Evolutionary conservation across 2,329 filamentous ascomycete genomes (phyloP), one percentile per base, ranked within the genome.

Genomic region (Exophiala alcalophila): DNA sequence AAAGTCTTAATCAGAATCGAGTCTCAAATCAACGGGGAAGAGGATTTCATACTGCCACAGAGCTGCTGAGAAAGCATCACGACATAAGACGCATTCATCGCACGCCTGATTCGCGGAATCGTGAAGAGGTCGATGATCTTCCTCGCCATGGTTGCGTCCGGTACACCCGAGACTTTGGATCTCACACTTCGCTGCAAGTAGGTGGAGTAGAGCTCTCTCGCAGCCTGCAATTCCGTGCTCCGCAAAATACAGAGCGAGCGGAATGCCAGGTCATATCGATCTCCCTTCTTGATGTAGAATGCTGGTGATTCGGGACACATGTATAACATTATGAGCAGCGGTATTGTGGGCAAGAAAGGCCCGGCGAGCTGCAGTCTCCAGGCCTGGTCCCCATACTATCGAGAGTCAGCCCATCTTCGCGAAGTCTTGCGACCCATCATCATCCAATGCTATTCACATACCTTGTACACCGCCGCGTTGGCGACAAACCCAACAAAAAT

Each of bases 401-500:
- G 19, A n/a, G n/a, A 38, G 12, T 43, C 25, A 27, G 24, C 16
- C 9, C 18, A 9, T 14, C 12, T 24, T 5, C 14, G 25, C n/a
- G 15, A 16, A 18, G n/a, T n/a, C n/a, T n/a, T n/a, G n/a, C n/a
- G n/a, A n/a, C n/a, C n/a, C n/a, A n/a, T n/a, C n/a, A n/a, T n/a
- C n/a, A n/a, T n/a, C n/a, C n/a, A n/a, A n/a, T n/a, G n/a, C n/a
- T n/a, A n/a, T n/a, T n/a, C n/a, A 50, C 51, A 28, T 41, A 72
- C 70, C 34, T 80, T 67, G 32, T 77, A 79, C 31, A 84, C 76
- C 2, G 73, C 77, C 20, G 84, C 68, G 56, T 84, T 85, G 43
- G 80, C 79, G 42, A 71, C 74, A 43, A 76, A 81, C 6, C 82
- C 83, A 12, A 84, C 65, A 61, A 85, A 81, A 53, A 85, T 83